A percentile compares a stretch with the other conserved stretches of the same genome.
Conservation (phyloP, 2,329 filamentous ascomycete species). For the Colletotrichum magnum region DNA sequence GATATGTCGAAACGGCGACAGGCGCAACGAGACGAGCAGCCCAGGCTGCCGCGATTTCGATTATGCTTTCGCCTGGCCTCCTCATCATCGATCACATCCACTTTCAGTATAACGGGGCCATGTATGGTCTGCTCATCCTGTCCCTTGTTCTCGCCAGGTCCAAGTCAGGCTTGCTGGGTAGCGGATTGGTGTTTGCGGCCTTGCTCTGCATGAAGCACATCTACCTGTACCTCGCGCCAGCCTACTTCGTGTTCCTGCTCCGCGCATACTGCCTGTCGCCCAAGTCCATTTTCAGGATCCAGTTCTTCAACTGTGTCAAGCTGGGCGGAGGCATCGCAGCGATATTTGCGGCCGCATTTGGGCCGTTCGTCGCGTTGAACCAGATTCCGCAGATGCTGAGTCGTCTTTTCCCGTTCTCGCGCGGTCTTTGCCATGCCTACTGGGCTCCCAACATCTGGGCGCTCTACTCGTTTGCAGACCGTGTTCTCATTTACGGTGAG, state of each 20-base stretch:
- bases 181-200: slow-evolving; percentile 86
- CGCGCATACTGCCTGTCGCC: slow-evolving; percentile 88
- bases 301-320: slow-evolving; percentile 85
- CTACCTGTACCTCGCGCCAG: slow-evolving; percentile 94
- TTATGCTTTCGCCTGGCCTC: slow-evolving; percentile 91
- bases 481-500: slow-evolving; percentile 85
- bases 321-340: slow-evolving; percentile 80
- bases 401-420: slow-evolving; percentile 92
- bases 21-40: slow-evolving; percentile 78
- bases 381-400: slow-evolving; percentile 88
- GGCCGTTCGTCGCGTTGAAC: slow-evolving; percentile 85
- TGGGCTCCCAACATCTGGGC: slow-evolving; percentile 99
- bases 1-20: slow-evolving; percentile 82
- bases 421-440: slow-evolving; percentile 96
- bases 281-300: slow-evolving; percentile 81
- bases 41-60: slow-evolving; percentile 88
- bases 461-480: slow-evolving; percentile 92
- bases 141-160: slow-evolving; percentile 88
- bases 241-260: slow-evolving; percentile 95
- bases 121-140: slow-evolving; percentile 91
- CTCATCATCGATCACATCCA: slow-evolving; percentile 98
- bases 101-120: slow-evolving; percentile 98
- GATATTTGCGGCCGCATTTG: slow-evolving; percentile 87
- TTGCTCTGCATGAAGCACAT: slow-evolving; percentile 98
- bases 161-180: slow-evolving; percentile 80